A percentile compares a stretch with the other conserved stretches of the same genome.
Conservation (phyloP, 805 yeast genomes). For the Schizosaccharomyces cryophilus region DNA sequence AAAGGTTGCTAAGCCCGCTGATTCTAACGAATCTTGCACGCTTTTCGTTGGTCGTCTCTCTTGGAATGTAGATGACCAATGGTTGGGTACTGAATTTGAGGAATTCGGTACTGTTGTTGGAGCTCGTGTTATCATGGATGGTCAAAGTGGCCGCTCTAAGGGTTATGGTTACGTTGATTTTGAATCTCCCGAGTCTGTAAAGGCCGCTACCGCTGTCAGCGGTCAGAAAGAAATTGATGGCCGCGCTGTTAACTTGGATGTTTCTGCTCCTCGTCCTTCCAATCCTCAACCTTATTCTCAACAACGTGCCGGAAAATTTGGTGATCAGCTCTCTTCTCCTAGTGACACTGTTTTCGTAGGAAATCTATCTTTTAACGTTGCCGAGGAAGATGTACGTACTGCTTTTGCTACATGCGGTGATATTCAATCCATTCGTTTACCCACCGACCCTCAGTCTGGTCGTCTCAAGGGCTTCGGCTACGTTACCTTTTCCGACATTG, state of each 20-base stretch:
- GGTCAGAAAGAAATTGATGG: slow-evolving; percentile 94
- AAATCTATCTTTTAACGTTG: slow-evolving; percentile 75
- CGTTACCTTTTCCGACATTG: slow-evolving; percentile 69
- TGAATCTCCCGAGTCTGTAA: slow-evolving; percentile 49
- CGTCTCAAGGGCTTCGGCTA: slow-evolving; percentile 98
- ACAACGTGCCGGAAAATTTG: slow-evolving; percentile 72
- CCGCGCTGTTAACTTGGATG: slow-evolving; percentile 80
- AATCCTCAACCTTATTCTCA: slow-evolving; percentile 15
- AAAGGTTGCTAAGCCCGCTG: slow-evolving; percentile 17
- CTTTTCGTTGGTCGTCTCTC: slow-evolving; percentile 91
- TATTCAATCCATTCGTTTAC: slow-evolving; percentile 74
- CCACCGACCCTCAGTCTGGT: slow-evolving; percentile 95
- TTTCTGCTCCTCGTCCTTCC: slow-evolving; percentile 64
- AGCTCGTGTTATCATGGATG: slow-evolving; percentile 87
- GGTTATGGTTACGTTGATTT: slow-evolving; percentile 81
- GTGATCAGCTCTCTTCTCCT: slow-evolving; percentile 77
- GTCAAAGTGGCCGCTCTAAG: slow-evolving; percentile 76
- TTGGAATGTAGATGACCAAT: slow-evolving; percentile 88
- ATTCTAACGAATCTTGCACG: slow-evolving; percentile 47
- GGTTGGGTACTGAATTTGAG: slow-evolving; percentile 75
- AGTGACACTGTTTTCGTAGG: slow-evolving; percentile 92
- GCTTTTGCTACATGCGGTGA: slow-evolving; percentile 57
- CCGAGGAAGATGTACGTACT: slow-evolving; percentile 53
- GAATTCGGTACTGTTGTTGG: slow-evolving; percentile 52
- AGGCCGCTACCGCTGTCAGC: slow-evolving; percentile 58